Evolutionary conservation across 2,329 filamentous ascomycete species (phyloP), one percentile per base, ranked within the genome.

Genomic region (Davidsoniella eucalypti): DNA sequence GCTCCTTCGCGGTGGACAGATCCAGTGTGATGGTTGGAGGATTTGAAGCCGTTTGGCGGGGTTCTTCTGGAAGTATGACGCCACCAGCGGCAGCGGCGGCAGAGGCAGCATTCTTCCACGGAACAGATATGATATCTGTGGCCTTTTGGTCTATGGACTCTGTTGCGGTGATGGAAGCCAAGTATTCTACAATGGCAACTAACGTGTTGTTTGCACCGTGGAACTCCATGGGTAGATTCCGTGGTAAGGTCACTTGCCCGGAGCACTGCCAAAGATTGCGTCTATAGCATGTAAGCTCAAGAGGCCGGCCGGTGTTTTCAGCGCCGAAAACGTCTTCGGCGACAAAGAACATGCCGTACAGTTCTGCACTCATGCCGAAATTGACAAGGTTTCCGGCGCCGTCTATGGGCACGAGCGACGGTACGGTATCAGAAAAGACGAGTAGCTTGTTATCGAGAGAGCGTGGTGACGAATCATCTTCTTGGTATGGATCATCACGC

Each of bases 231-330:
- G 47, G 51, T 26, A 50, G 29, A n/a, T 45, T 43, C 17, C 51
- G 51, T 23, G 51, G 48, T 60, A 87, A 72, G 0, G 79, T 87
- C 50, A 96, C 76, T 47, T 84, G 84, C 36, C 90, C 90, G 0
- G 87, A 90, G 57, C 94, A 93, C 65, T 95, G 88, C 71, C 94
- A 96, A 44, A 96, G 70, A 60, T 96, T 96, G 47, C 90, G 78
- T 41, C 90, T 81, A 63, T 96, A 96, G 70, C 90, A 96, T 0
- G 90, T 96, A 61, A 96, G 67, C 66, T 96, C 90, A 47, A 82
- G 73, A 0, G 82, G 80, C 4, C 78, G 67, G 7, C 71, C 72
- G 2, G 67, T 62, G 43, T 65, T 70, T 46, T 77, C 68, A 65
- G 76, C 64, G 63, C 78, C 63, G 68, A 85, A 88, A 4, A 87